Conservation (phyloP, 2,329 filamentous ascomycete genomes). For the Karstenula rhodostoma region DNA sequence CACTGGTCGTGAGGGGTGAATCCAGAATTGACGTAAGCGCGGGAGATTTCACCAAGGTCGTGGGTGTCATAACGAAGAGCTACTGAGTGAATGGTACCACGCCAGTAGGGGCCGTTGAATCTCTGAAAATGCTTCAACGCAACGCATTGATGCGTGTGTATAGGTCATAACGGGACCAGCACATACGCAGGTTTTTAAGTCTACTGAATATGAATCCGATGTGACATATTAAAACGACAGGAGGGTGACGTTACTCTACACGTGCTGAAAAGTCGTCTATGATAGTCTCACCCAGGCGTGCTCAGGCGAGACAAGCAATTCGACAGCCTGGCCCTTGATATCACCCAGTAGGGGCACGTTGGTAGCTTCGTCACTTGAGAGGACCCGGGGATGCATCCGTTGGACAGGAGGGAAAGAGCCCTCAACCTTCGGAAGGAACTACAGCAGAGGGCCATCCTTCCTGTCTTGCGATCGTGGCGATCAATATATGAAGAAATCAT, state of each 20-base stretch:
- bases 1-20: neutral
- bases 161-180: neutral
- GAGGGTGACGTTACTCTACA: neutral
- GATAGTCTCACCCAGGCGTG: neutral
- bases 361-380: no score
- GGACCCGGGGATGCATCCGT: no score
- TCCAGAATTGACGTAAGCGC: neutral
- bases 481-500: neutral
- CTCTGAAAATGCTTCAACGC: neutral
- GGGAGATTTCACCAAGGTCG: neutral
- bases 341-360: no score
- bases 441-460: no score
- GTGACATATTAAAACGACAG: neutral
- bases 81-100: neutral
- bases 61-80: neutral
- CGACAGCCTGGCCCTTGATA: no score
- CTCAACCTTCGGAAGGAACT: no score
- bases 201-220: neutral
- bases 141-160: neutral
- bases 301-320: neutral
- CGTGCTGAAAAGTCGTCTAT: neutral
- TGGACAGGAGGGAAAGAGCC: no score
- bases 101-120: neutral
- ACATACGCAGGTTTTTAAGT: neutral
- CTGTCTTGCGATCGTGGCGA: no score